phyloP scores from a whole-genome alignment of 1,139 yeast genomes.

The Sugiyamaella pinicola region DNA sequence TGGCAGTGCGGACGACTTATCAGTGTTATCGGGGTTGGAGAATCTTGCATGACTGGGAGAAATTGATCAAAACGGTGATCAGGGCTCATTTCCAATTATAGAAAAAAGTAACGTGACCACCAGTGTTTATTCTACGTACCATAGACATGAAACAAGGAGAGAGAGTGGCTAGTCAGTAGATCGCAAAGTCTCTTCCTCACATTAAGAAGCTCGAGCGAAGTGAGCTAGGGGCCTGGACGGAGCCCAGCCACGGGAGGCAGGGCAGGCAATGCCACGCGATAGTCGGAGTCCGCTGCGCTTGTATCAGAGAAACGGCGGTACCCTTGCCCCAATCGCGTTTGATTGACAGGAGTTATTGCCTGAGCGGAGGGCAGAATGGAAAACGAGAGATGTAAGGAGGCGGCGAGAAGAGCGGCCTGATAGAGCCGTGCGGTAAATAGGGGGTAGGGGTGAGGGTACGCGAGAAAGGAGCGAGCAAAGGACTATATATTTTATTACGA shows the following conservation, averaged over 20 bases:
- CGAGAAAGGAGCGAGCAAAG: background rate
- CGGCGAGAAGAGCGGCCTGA: background rate
- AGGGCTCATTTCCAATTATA: background rate
- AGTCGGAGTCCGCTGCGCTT: no score
- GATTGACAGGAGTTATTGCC: background rate
- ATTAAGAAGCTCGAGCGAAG: no score
- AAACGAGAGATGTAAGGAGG: background rate
- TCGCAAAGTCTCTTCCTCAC: no score
- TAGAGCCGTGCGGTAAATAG: background rate
- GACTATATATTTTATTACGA: no score
- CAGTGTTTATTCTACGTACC: no score
- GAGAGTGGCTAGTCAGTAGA: no score
- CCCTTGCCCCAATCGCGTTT: background rate
- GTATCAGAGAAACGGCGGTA: background rate
- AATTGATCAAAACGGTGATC: background rate
- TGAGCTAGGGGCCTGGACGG: no score
- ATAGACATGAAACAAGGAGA: no score
- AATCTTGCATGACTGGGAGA: background rate
- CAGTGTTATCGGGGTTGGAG: constrained; percentile 8
- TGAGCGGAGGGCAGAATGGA: background rate
- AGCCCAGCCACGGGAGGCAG: no score
- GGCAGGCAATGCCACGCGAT: no score
- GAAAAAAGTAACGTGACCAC: background rate
- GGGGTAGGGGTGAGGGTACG: background rate
- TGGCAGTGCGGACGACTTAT: background rate